Conservation (phyloP, 306 rosid genomes). For the Trifolium repens region DNA sequence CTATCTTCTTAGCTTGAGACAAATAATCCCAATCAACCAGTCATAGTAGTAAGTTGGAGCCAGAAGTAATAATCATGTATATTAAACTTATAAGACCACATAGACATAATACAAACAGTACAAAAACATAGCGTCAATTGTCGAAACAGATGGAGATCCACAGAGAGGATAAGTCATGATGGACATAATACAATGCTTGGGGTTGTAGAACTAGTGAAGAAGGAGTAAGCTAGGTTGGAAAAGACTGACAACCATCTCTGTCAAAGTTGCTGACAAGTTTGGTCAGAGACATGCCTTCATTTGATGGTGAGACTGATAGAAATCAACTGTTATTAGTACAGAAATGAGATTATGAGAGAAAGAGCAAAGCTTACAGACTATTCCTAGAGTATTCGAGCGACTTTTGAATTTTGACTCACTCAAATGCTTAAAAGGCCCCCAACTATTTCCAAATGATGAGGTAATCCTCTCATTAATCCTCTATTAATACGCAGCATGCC, state of each 20-base stretch:
- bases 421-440: neutral
- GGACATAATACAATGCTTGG: neutral
- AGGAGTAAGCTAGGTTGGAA: neutral
- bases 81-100: neutral
- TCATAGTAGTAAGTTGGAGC: neutral
- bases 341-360: neutral
- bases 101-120: neutral
- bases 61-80: constrained; percentile 2
- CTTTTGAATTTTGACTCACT: neutral
- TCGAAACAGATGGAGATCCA: neutral
- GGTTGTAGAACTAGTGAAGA: neutral
- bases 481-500: neutral
- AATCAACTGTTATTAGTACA: neutral
- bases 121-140: neutral
- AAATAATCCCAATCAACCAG: constrained; percentile 22
- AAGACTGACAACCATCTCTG: neutral
- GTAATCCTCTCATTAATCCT: neutral
- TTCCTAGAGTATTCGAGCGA: neutral
- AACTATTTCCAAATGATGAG: neutral
- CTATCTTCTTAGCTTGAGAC: neutral
- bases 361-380: neutral
- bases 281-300: neutral
- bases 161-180: constrained; percentile 5
- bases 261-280: constrained; percentile 8
- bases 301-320: neutral